phyloP scores from a whole-genome alignment of 306 rosid species.

The Vigna angularis region DNA sequence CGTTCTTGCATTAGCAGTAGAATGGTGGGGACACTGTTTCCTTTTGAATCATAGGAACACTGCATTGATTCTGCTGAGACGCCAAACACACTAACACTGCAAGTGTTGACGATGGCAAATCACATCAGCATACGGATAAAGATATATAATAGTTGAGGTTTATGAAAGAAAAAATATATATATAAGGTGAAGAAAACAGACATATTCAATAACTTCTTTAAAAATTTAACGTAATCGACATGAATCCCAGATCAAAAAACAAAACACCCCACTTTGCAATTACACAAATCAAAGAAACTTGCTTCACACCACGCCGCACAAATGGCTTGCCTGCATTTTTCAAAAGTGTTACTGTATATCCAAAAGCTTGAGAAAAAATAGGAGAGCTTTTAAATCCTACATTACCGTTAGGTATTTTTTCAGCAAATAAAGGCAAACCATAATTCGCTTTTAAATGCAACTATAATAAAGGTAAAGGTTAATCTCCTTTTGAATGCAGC shows the following conservation, averaged over 20 bases:
- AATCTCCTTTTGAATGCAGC: slow-evolving; percentile 30
- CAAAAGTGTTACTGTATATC: neutral
- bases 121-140: slow-evolving; percentile 38
- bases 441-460: slow-evolving; percentile 17
- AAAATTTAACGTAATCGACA: neutral
- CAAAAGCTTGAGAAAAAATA: slow-evolving; percentile 32
- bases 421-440: slow-evolving; percentile 32
- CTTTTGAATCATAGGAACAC: slow-evolving; percentile 84
- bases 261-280: slow-evolving; percentile 13
- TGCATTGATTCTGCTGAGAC: slow-evolving; percentile 99
- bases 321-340: neutral
- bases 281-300: slow-evolving; percentile 1
- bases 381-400: slow-evolving; percentile 33
- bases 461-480: slow-evolving; percentile 22
- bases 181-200: neutral
- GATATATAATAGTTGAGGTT: slow-evolving; percentile 1
- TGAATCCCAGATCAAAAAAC: neutral
- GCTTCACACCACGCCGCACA: neutral
- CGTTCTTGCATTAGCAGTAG: slow-evolving; percentile 95
- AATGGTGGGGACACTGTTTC: slow-evolving; percentile 92
- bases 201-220: neutral
- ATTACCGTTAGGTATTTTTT: slow-evolving; percentile 42
- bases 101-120: slow-evolving; percentile 41
- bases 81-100: slow-evolving; percentile 91
- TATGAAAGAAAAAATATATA: neutral